Percentiles rank a stretch among this genome's conserved stretches.
phyloP scores from a whole-genome alignment of 768 basidiomycete species.

The Tremella fuciformis region DNA sequence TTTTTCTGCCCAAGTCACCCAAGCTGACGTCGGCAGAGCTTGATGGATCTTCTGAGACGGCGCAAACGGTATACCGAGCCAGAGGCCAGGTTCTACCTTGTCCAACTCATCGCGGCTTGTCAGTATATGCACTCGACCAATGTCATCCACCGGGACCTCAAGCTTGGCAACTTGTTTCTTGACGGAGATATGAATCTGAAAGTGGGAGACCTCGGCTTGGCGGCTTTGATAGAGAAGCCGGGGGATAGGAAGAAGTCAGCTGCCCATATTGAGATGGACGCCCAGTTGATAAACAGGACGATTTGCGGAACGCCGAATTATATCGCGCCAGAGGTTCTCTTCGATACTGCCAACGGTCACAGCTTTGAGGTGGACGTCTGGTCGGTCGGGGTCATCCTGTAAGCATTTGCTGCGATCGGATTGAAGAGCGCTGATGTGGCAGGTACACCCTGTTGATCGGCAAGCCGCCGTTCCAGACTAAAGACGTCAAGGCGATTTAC shows the following conservation, averaged over 20 bases:
- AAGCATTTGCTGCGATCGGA: constrained; percentile 19
- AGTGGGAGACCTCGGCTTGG: constrained; percentile 95
- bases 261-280: neutral
- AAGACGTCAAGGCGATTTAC: constrained; percentile 95
- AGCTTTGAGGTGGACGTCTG: constrained; percentile 98
- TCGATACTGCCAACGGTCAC: constrained; percentile 83
- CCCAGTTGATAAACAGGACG: constrained; percentile 56
- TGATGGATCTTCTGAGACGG: constrained; percentile 70
- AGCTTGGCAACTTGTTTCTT: constrained; percentile 91
- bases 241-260: constrained; percentile 88
- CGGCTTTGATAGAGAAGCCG: constrained; percentile 91
- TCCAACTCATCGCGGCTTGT: constrained; percentile 92
- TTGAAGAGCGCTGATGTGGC: neutral
- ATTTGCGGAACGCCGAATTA: constrained; percentile 99
- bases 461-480: constrained; percentile 96
- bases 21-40: constrained; percentile 30
- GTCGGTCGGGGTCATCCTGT: constrained; percentile 92
- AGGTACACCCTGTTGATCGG: constrained; percentile 87
- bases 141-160: constrained; percentile 96
- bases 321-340: constrained; percentile 91
- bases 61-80: constrained; percentile 85
- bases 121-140: constrained; percentile 96
- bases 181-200: constrained; percentile 89
- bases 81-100: constrained; percentile 85
- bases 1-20: neutral